A percentile compares a stretch with the other conserved stretches of the same genome.
phyloP scores from a whole-genome alignment of 257 asterid genomes.

The Penstemon newberryi region DNA sequence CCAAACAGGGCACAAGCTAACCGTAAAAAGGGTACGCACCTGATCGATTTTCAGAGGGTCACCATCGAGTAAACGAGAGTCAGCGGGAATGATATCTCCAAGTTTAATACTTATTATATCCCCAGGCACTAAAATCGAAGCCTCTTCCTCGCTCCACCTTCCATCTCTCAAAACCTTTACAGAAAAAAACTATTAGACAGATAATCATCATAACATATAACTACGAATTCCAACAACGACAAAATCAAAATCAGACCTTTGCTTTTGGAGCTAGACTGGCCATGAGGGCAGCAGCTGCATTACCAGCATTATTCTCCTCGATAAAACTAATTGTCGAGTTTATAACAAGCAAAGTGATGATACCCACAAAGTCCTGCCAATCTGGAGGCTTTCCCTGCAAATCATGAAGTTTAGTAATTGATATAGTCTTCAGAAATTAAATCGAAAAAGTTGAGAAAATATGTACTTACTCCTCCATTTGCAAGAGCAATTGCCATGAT shows the following conservation, averaged over 20 bases:
- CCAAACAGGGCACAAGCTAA: slow-evolving; percentile 14
- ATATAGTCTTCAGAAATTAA: background rate
- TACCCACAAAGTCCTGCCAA: slow-evolving; percentile 99
- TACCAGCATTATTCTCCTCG: slow-evolving; percentile 99
- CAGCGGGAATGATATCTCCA: slow-evolving; percentile 95
- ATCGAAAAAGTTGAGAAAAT: slow-evolving; percentile 18
- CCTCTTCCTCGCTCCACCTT: slow-evolving; percentile 91
- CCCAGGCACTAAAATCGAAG: slow-evolving; percentile 83
- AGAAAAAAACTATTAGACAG: slow-evolving; percentile 29
- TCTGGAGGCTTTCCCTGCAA: slow-evolving; percentile 96
- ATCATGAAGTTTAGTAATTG: slow-evolving; percentile 9
- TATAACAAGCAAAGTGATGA: slow-evolving; percentile 79
- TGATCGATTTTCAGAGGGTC: slow-evolving; percentile 97
- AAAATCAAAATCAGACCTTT: slow-evolving; percentile 42
- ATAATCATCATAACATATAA: slow-evolving; percentile 11
- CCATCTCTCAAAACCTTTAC: slow-evolving; percentile 90
- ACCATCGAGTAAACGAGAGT: slow-evolving; percentile 91
- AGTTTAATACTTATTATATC: slow-evolving; percentile 84
- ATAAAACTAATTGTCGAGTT: slow-evolving; percentile 95
- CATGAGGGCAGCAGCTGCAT: slow-evolving; percentile 99
- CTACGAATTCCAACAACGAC: background rate
- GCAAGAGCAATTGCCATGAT: slow-evolving; percentile 99
- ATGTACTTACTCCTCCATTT: slow-evolving; percentile 84
- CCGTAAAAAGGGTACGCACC: slow-evolving; percentile 40
- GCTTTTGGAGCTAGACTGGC: slow-evolving; percentile 98